phyloP scores from a whole-genome alignment of 208 protist genomes.

The Crithidia brevicula region DNA sequence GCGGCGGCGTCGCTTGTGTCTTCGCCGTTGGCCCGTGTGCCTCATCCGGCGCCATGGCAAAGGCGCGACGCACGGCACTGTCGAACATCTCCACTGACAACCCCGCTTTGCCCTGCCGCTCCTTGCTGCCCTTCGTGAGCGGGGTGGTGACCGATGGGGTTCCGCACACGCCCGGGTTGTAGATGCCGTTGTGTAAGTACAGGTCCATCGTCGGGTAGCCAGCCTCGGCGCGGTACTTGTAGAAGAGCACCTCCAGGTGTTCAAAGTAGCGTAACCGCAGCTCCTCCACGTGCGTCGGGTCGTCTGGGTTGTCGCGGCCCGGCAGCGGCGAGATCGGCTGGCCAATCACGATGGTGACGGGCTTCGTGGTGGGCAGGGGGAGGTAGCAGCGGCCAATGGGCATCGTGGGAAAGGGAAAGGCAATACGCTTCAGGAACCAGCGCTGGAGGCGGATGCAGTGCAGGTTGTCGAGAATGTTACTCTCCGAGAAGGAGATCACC shows the following conservation, averaged over 20 bases:
- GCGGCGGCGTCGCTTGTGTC: too few species aligned
- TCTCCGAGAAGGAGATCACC: slow-evolving; percentile 78
- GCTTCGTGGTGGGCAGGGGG: slow-evolving; percentile 61
- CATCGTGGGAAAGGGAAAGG: slow-evolving; percentile 84
- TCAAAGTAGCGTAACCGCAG: slow-evolving; percentile 70
- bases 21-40: too few species aligned
- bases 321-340: slow-evolving; percentile 60
- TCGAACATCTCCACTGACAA: slow-evolving; percentile 18
- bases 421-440: slow-evolving; percentile 57
- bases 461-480: slow-evolving; percentile 76
- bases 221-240: slow-evolving; percentile 63
- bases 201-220: slow-evolving; percentile 84
- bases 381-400: slow-evolving; percentile 74
- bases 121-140: background rate
- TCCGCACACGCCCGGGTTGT: slow-evolving; percentile 49
- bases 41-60: slow-evolving; percentile 6
- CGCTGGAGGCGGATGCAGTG: slow-evolving; percentile 67
- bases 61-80: slow-evolving; percentile 18
- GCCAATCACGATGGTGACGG: slow-evolving; percentile 85
- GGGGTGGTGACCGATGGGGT: slow-evolving; percentile 23
- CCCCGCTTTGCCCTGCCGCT: background rate
- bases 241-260: slow-evolving; percentile 67
- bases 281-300: slow-evolving; percentile 55
- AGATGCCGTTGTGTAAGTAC: slow-evolving; percentile 81
- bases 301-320: slow-evolving; percentile 51